Conservation (phyloP, 306 rosid species). For the Quercus glauca region DNA sequence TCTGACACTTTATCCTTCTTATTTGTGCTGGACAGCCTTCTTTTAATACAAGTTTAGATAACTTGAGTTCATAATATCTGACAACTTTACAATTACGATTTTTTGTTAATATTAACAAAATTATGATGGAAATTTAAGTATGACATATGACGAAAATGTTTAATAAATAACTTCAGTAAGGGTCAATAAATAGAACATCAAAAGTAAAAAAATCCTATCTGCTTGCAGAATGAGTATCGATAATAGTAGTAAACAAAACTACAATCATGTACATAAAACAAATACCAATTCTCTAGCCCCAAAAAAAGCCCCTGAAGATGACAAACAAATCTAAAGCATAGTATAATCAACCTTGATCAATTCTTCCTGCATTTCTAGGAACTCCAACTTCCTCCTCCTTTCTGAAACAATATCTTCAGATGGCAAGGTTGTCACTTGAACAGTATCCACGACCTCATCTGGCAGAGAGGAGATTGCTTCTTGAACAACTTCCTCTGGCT, state of each 20-base stretch:
- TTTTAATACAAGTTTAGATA: neutral
- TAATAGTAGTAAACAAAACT: neutral
- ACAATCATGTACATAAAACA: neutral
- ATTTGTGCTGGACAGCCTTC: neutral
- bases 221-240: neutral
- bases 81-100: neutral
- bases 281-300: neutral
- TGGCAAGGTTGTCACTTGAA: constrained; percentile 81
- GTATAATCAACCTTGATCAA: constrained; percentile 64
- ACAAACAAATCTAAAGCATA: constrained; percentile 13
- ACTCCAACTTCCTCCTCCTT: constrained; percentile 92
- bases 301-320: constrained; percentile 1
- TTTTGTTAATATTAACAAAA: neutral
- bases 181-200: neutral
- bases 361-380: constrained; percentile 94
- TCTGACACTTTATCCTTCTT: neutral
- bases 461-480: constrained; percentile 90
- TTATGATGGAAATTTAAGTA: neutral
- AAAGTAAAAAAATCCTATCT: neutral
- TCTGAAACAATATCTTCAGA: constrained; percentile 88
- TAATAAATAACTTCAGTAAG: neutral
- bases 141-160: neutral
- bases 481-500: constrained; percentile 88
- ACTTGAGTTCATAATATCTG: neutral
- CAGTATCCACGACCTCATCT: constrained; percentile 93